These are phyloP conservation scores for Skeletonema costatum DNA, from an alignment of 108 stramenopile species.

Conservation along the genomic window DNA sequence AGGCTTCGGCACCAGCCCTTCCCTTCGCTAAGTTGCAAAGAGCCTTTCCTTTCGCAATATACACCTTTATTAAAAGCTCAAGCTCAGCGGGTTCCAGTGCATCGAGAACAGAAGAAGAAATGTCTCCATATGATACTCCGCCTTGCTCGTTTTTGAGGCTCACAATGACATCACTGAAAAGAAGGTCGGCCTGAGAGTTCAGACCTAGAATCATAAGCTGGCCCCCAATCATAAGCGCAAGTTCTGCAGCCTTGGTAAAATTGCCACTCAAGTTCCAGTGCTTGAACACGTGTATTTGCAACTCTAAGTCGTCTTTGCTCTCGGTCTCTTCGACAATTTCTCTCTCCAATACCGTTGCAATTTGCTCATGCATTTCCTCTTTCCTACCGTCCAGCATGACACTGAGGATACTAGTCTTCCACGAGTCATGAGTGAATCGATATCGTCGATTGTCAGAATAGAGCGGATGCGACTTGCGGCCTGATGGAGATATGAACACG, in stretches of 20 bases:
- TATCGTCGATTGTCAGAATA: conserved; percentile 47
- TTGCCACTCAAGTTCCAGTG: conserved; percentile 64
- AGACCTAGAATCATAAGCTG: conserved; percentile 58
- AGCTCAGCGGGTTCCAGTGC: conserved; percentile 37
- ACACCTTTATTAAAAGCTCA: conserved; percentile 38
- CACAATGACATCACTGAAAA: conserved; percentile 58
- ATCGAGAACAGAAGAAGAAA: conserved; percentile 26
- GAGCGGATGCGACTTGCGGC: conserved; percentile 37
- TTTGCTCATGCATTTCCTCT: conserved; percentile 60
- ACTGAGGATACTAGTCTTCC: conserved; percentile 62
- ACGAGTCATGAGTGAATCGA: conserved; percentile 61
- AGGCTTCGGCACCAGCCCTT: conserved; percentile 25
- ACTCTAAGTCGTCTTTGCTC: conserved; percentile 40
- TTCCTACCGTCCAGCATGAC: conserved; percentile 63
- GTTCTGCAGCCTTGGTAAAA: conserved; percentile 45
- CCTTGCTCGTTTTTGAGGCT: conserved; percentile 28
- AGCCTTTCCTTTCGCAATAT: conserved; percentile 42
- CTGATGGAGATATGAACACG: conserved; percentile 16
- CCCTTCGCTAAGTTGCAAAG: conserved; percentile 24
- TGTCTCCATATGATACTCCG: conserved; percentile 15
- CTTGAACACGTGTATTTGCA: conserved; percentile 49
- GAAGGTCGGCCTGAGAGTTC: conserved; percentile 51
- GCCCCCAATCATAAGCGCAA: conserved; percentile 61
- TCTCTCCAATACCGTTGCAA: conserved; percentile 61
- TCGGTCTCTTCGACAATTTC: conserved; percentile 22